Evolutionary conservation across 2,329 filamentous ascomycete species (phyloP).

Genomic region (Fusarium sp.): DNA sequence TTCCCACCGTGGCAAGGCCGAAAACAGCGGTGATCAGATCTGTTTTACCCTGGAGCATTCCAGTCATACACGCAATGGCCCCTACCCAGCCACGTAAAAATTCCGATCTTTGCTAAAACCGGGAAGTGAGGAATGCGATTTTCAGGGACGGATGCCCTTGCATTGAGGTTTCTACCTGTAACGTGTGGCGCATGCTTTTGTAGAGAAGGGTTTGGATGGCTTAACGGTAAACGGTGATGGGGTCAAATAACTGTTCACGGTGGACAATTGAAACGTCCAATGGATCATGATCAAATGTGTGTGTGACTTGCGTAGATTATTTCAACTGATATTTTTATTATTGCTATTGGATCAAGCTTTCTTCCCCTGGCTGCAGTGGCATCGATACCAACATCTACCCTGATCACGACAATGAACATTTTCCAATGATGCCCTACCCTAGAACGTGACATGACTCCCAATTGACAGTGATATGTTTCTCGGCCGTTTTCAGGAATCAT

Average conservation of each 20-base stretch:
- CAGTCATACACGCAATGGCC: not conserved
- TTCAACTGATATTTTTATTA: too few relatives aligned
- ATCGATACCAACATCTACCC: too few relatives aligned
- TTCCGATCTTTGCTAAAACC: constrained; percentile 7
- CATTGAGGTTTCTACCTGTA: not conserved
- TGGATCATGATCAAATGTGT: rapidly evolving
- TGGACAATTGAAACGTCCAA: too few relatives aligned
- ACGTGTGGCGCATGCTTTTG: constrained; percentile 6
- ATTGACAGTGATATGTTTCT: not conserved
- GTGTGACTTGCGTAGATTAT: too few relatives aligned
- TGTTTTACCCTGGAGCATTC: constrained; percentile 20
- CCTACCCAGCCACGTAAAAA: constrained; percentile 8
- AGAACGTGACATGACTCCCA: not conserved
- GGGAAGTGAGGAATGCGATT: constrained; percentile 19
- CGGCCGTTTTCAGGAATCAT: rapidly evolving
- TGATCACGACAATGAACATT: rapidly evolving
- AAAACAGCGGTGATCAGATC: constrained; percentile 2
- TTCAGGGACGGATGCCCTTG: not conserved
- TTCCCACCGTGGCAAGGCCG: not conserved
- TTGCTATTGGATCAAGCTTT: too few relatives aligned
- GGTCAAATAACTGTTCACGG: not conserved
- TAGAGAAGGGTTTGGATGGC: not conserved
- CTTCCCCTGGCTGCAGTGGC: rapidly evolving
- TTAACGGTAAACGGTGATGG: constrained; percentile 8
- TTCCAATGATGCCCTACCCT: not conserved